Evolutionary conservation across 768 basidiomycete genomes (phyloP).

Genomic region (Psilocybe cubensis): DNA sequence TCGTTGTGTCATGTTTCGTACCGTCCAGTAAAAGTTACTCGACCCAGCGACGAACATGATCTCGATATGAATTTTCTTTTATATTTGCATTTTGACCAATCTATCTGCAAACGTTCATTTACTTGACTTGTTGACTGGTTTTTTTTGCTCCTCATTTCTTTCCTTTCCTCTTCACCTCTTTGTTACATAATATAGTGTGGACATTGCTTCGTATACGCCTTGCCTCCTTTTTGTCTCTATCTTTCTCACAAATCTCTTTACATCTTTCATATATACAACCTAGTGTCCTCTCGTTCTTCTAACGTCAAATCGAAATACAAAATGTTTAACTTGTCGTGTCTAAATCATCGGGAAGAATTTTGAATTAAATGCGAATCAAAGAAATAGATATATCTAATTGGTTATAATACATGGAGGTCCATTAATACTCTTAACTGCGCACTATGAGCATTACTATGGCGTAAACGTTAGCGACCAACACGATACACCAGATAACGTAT

Average conservation of each 20-base stretch:
- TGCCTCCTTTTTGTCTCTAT: background rate
- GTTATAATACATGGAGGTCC: conserved; percentile 2
- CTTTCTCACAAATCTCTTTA: background rate
- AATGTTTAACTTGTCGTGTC: too few species aligned
- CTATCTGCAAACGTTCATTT: conserved; percentile 28
- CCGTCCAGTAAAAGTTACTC: conserved; percentile 52
- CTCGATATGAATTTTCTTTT: conserved; percentile 49
- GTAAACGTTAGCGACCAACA: conserved; percentile 55
- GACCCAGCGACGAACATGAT: conserved; percentile 71
- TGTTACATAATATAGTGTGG: conserved; percentile 1
- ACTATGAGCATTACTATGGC: conserved; percentile 48
- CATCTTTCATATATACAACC: background rate
- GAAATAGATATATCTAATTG: conserved; percentile 7
- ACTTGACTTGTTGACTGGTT: background rate
- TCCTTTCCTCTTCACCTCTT: conserved; percentile 1
- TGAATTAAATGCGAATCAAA: background rate
- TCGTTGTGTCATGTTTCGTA: conserved; percentile 70
- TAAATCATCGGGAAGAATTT: background rate
- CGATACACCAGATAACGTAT: conserved; percentile 49
- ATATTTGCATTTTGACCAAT: conserved; percentile 20
- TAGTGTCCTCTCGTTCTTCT: background rate
- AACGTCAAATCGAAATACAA: background rate
- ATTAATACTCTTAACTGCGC: conserved; percentile 1
- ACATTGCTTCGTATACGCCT: background rate
- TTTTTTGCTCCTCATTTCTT: conserved; percentile 7